Percentiles rank a stretch among this genome's conserved stretches.
These are phyloP conservation scores for Neohortaea acidophila DNA, from an alignment of 495 filamentous ascomycete genomes.

Conservation along the genomic window DNA sequence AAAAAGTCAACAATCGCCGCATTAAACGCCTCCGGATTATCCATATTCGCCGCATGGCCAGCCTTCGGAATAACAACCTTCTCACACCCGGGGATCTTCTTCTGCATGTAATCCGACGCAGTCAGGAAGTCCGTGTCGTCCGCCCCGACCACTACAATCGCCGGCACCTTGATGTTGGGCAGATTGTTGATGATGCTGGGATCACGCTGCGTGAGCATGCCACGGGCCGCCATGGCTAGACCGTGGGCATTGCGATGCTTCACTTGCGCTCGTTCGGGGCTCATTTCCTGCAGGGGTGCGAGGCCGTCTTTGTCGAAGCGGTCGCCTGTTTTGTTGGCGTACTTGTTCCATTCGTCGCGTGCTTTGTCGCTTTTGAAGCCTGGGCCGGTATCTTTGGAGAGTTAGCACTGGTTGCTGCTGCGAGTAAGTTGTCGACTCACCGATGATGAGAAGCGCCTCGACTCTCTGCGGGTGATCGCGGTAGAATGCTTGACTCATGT, in stretches of 20 bases:
- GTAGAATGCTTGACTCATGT: constrained; percentile 19
- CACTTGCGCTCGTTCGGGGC: constrained; percentile 8
- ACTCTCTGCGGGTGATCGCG: constrained; percentile 10
- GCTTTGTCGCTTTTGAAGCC: constrained; percentile 18
- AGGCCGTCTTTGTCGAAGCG: constrained; percentile 16
- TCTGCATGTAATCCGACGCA: constrained; percentile 17
- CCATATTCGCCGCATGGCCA: constrained; percentile 18
- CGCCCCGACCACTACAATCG: constrained; percentile 14
- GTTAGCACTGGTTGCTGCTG: background rate
- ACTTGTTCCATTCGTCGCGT: constrained; percentile 18
- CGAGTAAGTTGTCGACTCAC: too few species aligned
- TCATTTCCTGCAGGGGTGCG: constrained; percentile 3
- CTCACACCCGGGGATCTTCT: constrained; percentile 17
- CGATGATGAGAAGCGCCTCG: constrained; percentile 15
- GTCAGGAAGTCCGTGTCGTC: constrained; percentile 15
- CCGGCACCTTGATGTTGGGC: constrained; percentile 12
- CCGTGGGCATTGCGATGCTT: constrained; percentile 16
- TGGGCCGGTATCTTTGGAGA: constrained; percentile 12
- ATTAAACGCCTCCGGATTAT: constrained; percentile 15
- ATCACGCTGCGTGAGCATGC: constrained; percentile 17
- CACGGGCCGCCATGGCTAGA: constrained; percentile 13
- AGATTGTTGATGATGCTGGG: constrained; percentile 13
- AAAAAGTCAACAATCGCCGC: constrained; percentile 11
- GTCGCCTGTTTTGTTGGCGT: constrained; percentile 11
- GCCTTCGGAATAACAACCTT: constrained; percentile 14